Percentiles rank a stretch among this genome's conserved stretches.
Evolutionary conservation across 2,329 filamentous ascomycete species (phyloP).

Genomic region (Penicillium digitatum): DNA sequence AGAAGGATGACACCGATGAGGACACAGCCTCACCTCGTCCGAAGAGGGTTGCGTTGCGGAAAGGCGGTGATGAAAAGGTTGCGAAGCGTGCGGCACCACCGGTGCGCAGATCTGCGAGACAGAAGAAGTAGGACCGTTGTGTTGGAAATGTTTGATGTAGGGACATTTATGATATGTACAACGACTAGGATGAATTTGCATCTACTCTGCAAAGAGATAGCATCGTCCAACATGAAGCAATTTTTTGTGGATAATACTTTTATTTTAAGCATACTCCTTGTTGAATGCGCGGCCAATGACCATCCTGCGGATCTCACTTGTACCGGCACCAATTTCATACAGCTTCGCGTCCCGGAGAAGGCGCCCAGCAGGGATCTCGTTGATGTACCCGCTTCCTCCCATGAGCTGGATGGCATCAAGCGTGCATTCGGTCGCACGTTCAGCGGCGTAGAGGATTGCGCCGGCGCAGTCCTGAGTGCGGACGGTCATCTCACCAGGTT

Average conservation of each 20-base stretch:
- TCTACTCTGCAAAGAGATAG: not conserved
- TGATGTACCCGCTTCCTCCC: constrained; percentile 92
- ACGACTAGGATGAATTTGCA: constrained; percentile 16
- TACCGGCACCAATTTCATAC: constrained; percentile 96
- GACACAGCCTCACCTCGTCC: constrained; percentile 14
- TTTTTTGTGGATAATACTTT: not conserved
- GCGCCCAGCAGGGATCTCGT: constrained; percentile 87
- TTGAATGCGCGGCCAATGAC: constrained; percentile 92
- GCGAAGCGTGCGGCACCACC: constrained; percentile 13
- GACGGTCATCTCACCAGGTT: constrained; percentile 46
- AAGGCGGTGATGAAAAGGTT: constrained; percentile 9
- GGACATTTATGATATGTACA: constrained; percentile 9
- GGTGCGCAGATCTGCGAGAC: constrained; percentile 30
- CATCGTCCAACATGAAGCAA: not conserved
- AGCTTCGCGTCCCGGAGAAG: constrained; percentile 74
- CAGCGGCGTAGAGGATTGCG: constrained; percentile 87
- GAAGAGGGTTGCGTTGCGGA: constrained; percentile 26
- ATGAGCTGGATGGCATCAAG: constrained; percentile 88
- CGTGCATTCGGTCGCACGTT: constrained; percentile 76
- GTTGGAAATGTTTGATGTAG: not conserved
- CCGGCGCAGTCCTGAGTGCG: constrained; percentile 90
- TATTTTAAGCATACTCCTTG: constrained; percentile 62
- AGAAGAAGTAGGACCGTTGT: constrained; percentile 23
- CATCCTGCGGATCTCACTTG: constrained; percentile 88
- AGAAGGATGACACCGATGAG: constrained; percentile 6